These are phyloP conservation scores for Ustulina deusta DNA, from an alignment of 2,329 filamentous ascomycete species.

Conservation along the genomic window DNA sequence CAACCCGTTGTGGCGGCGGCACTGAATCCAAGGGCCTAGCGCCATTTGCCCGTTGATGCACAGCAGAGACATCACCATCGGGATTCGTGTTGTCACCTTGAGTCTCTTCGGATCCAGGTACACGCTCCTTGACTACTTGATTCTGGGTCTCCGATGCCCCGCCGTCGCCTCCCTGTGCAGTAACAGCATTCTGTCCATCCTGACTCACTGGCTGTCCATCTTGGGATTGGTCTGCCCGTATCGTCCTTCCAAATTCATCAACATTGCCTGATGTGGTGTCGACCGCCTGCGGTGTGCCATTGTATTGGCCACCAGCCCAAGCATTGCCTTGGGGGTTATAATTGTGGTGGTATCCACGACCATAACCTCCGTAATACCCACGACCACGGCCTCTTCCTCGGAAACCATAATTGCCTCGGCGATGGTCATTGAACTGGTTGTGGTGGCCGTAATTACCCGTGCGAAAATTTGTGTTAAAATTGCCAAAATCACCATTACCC, in stretches of 20 bases:
- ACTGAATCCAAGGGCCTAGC: conserved; percentile 42
- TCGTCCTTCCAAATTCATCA: conserved; percentile 57
- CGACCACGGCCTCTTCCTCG: conserved; percentile 74
- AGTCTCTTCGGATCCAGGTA: conserved; percentile 43
- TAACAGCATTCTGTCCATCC: conserved; percentile 44
- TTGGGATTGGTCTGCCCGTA: conserved; percentile 47
- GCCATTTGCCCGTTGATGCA: conserved; percentile 47
- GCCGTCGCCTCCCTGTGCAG: conserved; percentile 41
- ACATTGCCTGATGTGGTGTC: conserved; percentile 49
- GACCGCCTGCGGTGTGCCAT: conserved; percentile 42
- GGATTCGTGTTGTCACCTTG: conserved; percentile 48
- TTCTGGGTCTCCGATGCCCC: conserved; percentile 44
- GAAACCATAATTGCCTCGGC: conserved; percentile 74
- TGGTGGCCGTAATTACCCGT: conserved; percentile 86
- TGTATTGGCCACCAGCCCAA: conserved; percentile 47
- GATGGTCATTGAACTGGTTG: conserved; percentile 83
- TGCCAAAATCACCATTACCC: conserved; percentile 83
- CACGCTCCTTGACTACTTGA: conserved; percentile 47
- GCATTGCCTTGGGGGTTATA: conserved; percentile 51
- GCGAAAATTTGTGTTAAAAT: conserved; percentile 80
- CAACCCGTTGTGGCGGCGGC: conserved; percentile 42
- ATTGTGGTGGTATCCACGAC: conserved; percentile 67
- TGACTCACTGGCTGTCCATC: conserved; percentile 44
- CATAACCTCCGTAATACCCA: conserved; percentile 63
- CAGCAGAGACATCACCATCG: conserved; percentile 53